These are phyloP conservation scores for Pleoardoris graminearum DNA, from an alignment of 2,329 filamentous ascomycete genomes.

Conservation along the genomic window DNA sequence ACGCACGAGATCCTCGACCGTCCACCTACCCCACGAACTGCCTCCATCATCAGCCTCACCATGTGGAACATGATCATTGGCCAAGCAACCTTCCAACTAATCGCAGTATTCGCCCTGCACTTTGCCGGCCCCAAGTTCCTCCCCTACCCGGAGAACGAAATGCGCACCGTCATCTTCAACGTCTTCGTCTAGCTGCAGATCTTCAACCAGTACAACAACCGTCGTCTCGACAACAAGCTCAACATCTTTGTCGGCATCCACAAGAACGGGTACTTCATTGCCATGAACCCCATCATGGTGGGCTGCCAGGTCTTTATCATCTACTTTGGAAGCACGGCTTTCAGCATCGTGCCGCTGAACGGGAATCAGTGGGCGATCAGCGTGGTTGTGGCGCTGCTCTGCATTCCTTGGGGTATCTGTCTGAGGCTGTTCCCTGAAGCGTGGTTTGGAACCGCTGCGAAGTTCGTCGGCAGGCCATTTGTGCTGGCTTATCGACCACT, in stretches of 20 bases:
- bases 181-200: slow-evolving; percentile 73
- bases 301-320: slow-evolving; percentile 60
- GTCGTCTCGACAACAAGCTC: slow-evolving; percentile 63
- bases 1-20: slow-evolving; percentile 95
- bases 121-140: slow-evolving; percentile 63
- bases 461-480: slow-evolving; percentile 30
- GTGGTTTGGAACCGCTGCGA: slow-evolving; percentile 27
- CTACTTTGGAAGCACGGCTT: slow-evolving; percentile 58
- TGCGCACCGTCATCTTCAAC: slow-evolving; percentile 68
- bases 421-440: slow-evolving; percentile 57
- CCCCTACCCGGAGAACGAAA: slow-evolving; percentile 50
- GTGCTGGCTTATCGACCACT: slow-evolving; percentile 27
- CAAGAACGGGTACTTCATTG: slow-evolving; percentile 61
- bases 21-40: slow-evolving; percentile 82
- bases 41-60: slow-evolving; percentile 67
- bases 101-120: slow-evolving; percentile 60
- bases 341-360: slow-evolving; percentile 55
- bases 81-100: slow-evolving; percentile 62
- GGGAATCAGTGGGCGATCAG: slow-evolving; percentile 60
- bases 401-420: slow-evolving; percentile 55
- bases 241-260: slow-evolving; percentile 63
- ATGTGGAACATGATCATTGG: slow-evolving; percentile 71
- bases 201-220: slow-evolving; percentile 69
- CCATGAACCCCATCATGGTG: slow-evolving; percentile 61
- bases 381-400: slow-evolving; percentile 54